A percentile compares a stretch with the other conserved stretches of the same genome.
Evolutionary conservation across 2,329 filamentous ascomycete species (phyloP).

Genomic region (Graphiopsis chlorocephala): DNA sequence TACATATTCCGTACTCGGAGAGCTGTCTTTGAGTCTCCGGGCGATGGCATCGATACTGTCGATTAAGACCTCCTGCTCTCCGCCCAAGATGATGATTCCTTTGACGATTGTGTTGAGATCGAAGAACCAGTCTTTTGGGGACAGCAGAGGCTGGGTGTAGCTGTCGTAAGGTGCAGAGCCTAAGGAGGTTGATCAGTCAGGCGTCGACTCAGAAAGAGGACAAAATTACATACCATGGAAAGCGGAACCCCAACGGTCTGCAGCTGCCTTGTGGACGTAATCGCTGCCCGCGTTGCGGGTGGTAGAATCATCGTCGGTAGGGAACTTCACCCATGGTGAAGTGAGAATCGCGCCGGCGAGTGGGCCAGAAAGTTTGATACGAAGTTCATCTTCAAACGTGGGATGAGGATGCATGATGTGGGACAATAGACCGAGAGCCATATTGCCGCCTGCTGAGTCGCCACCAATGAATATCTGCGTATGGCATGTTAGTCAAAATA

Average conservation of each 20-base stretch:
- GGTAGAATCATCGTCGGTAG: constrained; percentile 43
- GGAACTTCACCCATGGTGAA: constrained; percentile 57
- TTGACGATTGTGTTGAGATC: constrained; percentile 44
- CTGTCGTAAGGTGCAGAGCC: constrained; percentile 37
- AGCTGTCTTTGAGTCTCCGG: constrained; percentile 45
- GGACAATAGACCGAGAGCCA: constrained; percentile 46
- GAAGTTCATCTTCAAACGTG: constrained; percentile 37
- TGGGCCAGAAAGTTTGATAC: constrained; percentile 40
- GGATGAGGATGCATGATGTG: constrained; percentile 58
- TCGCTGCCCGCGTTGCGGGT: constrained; percentile 51
- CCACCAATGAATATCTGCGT: constrained; percentile 47
- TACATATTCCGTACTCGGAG: constrained; percentile 35
- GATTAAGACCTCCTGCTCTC: constrained; percentile 55
- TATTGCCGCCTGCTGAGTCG: constrained; percentile 55
- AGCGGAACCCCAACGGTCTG: constrained; percentile 46
- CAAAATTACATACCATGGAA: constrained; percentile 43
- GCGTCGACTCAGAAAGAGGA: background rate
- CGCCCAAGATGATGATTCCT: constrained; percentile 53
- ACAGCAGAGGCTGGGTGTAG: constrained; percentile 54
- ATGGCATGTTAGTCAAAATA: constrained; percentile 2
- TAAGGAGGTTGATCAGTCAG: background rate
- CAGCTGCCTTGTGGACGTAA: constrained; percentile 44
- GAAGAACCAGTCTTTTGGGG: constrained; percentile 54
- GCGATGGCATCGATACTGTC: constrained; percentile 55
- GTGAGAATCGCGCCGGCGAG: constrained; percentile 55